phyloP scores from a whole-genome alignment of 2,329 filamentous ascomycete genomes.

The Epichloe bromicola region DNA sequence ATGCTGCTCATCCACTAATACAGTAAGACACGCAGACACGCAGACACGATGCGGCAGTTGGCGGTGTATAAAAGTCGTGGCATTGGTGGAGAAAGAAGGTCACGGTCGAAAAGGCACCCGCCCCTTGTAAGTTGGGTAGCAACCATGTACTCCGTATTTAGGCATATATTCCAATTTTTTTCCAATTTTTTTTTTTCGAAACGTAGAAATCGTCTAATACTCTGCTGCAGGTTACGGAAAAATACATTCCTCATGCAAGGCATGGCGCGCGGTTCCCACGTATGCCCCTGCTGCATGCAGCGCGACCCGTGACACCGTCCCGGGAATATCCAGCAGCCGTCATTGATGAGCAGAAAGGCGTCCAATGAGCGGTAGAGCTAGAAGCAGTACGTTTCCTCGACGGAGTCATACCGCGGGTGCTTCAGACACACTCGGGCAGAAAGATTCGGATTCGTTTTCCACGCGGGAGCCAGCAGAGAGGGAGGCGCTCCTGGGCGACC shows the following conservation, averaged over 20 bases:
- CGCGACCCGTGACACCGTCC: not conserved
- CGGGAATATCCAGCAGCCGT: constrained; percentile 3
- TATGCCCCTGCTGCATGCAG: not conserved
- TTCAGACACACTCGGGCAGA: not conserved
- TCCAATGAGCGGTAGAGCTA: too few relatives aligned
- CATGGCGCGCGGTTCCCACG: too few relatives aligned
- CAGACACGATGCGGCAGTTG: not conserved
- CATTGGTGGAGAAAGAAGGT: not conserved
- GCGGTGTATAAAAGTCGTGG: not conserved
- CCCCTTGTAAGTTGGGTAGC: not conserved
- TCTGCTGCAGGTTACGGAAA: too few relatives aligned
- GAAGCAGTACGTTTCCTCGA: too few relatives aligned
- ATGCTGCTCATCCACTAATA: not conserved
- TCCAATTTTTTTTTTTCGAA: too few relatives aligned
- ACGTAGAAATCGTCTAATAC: too few relatives aligned
- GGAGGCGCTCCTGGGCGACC: not conserved
- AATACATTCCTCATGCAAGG: too few relatives aligned
- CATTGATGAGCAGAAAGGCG: not conserved
- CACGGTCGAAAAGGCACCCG: not conserved
- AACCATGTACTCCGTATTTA: not conserved
- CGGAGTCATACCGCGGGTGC: too few relatives aligned
- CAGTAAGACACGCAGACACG: not conserved
- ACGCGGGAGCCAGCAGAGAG: not conserved
- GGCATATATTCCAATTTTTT: too few relatives aligned
- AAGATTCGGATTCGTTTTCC: not conserved